These are phyloP conservation scores for Fomitopsis palustris DNA, from an alignment of 1,284 basidiomycete genomes.

Conservation along the genomic window DNA sequence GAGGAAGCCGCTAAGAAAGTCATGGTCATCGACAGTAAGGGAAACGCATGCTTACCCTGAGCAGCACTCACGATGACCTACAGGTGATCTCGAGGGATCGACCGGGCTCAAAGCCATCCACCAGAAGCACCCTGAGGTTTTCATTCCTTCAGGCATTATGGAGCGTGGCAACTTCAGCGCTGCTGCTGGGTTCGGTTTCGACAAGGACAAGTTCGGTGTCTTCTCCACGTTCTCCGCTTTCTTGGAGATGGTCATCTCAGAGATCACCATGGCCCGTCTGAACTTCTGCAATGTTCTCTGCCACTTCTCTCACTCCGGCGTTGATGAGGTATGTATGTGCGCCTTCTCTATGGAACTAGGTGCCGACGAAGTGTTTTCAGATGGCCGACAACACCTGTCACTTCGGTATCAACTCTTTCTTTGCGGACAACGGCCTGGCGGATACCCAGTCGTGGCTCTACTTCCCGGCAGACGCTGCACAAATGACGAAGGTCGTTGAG, in stretches of 20 bases:
- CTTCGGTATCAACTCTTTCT: conserved; percentile 81
- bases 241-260: conserved; percentile 84
- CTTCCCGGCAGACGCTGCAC: conserved; percentile 79
- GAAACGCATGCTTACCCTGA: neutral
- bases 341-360: neutral
- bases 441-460: conserved; percentile 78
- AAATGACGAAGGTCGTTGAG: conserved; percentile 76
- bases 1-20: conserved; percentile 78
- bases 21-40: conserved; percentile 79
- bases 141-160: conserved; percentile 69
- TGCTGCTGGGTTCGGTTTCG: conserved; percentile 83
- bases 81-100: conserved; percentile 81
- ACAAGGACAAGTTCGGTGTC: conserved; percentile 69
- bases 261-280: conserved; percentile 86
- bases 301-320: conserved; percentile 81
- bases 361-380: conserved; percentile 19
- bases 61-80: neutral
- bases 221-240: conserved; percentile 88
- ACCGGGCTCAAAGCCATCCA: conserved; percentile 84
- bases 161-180: conserved; percentile 54
- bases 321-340: conserved; percentile 43
- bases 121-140: conserved; percentile 84
- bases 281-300: conserved; percentile 83
- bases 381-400: conserved; percentile 87
- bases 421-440: conserved; percentile 80